Evolutionary conservation across 2,329 filamentous ascomycete genomes (phyloP).

Genomic region (Escovopsis weberi): DNA sequence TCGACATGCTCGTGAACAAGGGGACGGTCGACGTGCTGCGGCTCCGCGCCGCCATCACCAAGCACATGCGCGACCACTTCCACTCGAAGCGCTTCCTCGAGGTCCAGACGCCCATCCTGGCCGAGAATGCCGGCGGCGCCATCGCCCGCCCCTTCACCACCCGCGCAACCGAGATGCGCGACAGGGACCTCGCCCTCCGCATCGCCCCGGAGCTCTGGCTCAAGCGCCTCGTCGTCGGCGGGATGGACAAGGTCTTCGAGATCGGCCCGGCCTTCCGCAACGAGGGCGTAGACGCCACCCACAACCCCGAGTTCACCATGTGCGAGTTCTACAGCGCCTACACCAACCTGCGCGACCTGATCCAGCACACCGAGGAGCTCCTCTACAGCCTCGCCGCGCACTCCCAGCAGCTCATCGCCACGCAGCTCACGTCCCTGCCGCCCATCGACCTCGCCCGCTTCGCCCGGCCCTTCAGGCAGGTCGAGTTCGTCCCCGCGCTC

Average conservation of each 20-base stretch:
- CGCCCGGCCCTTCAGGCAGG: conserved; percentile 42
- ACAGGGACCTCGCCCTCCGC: conserved; percentile 58
- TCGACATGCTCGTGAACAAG: conserved; percentile 70
- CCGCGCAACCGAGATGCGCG: conserved; percentile 57
- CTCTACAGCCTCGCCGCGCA: conserved; percentile 43
- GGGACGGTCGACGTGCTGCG: conserved; percentile 54
- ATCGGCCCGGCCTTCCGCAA: conserved; percentile 89
- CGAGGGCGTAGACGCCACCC: conserved; percentile 78
- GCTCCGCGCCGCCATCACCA: conserved; percentile 60
- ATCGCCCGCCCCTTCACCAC: conserved; percentile 78
- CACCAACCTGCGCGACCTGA: conserved; percentile 59
- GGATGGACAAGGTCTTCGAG: conserved; percentile 80
- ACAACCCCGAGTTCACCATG: conserved; percentile 95
- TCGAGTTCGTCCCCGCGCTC: conserved; percentile 73
- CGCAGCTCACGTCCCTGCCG: conserved; percentile 30
- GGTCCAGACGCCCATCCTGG: conserved; percentile 81
- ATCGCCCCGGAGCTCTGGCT: conserved; percentile 94
- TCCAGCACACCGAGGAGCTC: conserved; percentile 59
- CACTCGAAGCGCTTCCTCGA: conserved; percentile 62
- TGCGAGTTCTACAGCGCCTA: conserved; percentile 95
- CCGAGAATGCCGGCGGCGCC: conserved; percentile 72
- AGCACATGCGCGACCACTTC: conserved; percentile 60
- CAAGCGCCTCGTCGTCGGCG: conserved; percentile 80
- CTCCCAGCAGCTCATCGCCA: conserved; percentile 31
- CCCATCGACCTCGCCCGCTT: conserved; percentile 34